These are phyloP conservation scores for Paspalum vaginatum DNA, from an alignment of 176 grass and related monocot genomes.

Conservation along the genomic window DNA sequence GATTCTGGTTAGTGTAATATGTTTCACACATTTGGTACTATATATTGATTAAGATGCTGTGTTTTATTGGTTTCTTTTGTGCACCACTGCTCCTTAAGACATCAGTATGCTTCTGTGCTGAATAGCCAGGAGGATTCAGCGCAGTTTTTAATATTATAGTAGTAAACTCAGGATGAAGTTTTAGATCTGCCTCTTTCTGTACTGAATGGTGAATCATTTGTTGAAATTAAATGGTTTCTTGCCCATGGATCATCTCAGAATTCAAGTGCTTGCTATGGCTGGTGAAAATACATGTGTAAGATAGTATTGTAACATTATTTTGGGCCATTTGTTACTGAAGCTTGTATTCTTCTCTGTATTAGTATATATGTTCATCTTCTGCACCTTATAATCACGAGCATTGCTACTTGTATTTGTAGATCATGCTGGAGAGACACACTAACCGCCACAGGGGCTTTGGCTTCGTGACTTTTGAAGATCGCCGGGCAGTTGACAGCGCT, in stretches of 20 bases:
- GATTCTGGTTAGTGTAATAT: constrained; percentile 26
- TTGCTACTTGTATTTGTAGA: constrained; percentile 62
- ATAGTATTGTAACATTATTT: neutral
- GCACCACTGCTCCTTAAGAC: neutral
- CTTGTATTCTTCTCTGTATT: constrained; percentile 1
- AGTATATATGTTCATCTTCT: neutral
- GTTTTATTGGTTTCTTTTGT: neutral
- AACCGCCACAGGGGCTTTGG: constrained; percentile 81
- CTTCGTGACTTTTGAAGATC: constrained; percentile 79
- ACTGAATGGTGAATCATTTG: neutral
- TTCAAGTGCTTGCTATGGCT: neutral
- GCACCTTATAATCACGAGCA: constrained; percentile 15
- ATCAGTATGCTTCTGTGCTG: neutral
- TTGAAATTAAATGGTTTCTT: neutral
- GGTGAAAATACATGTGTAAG: neutral
- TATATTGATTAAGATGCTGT: neutral
- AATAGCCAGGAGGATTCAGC: neutral
- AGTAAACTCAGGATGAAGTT: constrained; percentile 12
- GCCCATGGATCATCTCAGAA: neutral
- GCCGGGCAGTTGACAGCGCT: constrained; percentile 57
- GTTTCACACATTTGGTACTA: neutral
- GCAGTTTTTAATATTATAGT: neutral
- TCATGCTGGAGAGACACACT: constrained; percentile 79
- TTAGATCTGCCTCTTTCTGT: neutral
- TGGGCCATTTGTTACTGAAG: neutral